Percentiles rank a stretch among this genome's conserved stretches.
Conservation (phyloP, 2,329 filamentous ascomycete species). For the Apiospora sp. region DNA sequence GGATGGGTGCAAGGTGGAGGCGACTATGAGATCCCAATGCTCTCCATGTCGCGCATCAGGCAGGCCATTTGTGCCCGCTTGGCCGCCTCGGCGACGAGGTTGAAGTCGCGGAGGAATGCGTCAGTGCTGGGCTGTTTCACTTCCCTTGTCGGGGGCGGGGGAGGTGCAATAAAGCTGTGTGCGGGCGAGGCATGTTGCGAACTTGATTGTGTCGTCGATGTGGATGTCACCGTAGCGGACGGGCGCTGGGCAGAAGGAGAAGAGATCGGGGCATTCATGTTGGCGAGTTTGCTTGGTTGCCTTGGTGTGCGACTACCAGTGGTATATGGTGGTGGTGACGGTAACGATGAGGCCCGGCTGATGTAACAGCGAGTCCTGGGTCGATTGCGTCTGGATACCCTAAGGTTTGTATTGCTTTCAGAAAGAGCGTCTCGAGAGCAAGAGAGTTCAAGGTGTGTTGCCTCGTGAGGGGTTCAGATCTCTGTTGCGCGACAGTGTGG, state of each 20-base stretch:
- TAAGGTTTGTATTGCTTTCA: not conserved
- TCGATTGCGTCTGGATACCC: not conserved
- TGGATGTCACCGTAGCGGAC: not conserved
- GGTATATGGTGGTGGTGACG: not conserved
- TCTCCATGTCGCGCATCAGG: conserved; percentile 85
- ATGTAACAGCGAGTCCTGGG: not conserved
- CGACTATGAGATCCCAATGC: conserved; percentile 63
- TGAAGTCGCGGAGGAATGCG: conserved; percentile 80
- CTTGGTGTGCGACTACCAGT: conserved; percentile 1
- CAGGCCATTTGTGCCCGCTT: conserved; percentile 92
- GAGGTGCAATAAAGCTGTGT: conserved; percentile 32
- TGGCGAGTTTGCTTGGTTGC: conserved; percentile 20
- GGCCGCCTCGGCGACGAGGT: conserved; percentile 87
- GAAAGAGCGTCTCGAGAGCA: conserved; percentile 2
- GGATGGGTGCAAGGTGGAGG: not conserved
- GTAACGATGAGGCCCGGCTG: not conserved
- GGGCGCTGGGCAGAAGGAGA: conserved; percentile 29
- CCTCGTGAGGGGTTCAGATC: not conserved
- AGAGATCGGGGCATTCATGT: conserved; percentile 44
- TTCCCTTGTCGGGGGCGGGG: conserved; percentile 34
- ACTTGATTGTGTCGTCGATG: conserved; percentile 32
- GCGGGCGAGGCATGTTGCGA: conserved; percentile 29
- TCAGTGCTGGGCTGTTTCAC: conserved; percentile 51
- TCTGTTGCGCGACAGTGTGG: conserved; percentile 18
- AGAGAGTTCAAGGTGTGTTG: not conserved